Evolutionary conservation across 2,329 filamentous ascomycete genomes (phyloP), one percentile per base, ranked within the genome.

Genomic region (Aaosphaeria arxii): DNA sequence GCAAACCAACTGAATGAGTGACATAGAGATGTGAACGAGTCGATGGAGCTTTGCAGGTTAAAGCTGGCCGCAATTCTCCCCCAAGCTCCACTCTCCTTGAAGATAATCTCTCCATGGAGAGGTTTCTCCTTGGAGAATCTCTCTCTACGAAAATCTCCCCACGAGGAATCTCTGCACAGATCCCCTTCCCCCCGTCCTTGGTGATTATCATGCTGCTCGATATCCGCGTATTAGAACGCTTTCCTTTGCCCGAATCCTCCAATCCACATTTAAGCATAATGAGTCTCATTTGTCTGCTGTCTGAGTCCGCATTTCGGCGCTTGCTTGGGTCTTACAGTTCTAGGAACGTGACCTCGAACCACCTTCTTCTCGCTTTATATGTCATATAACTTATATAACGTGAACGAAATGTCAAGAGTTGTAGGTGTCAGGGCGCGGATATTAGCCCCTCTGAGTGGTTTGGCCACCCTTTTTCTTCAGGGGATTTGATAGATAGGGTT

Each of bases 321-420:
- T 41, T 41, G 39, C 39, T 28, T 41, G 17, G 17, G 9, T 41
- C 39, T 41, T 41, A 41, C 33, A 36, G 33, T 36, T 36, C 33
- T 41, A 41, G 39, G 39, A 41, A 41, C 39, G 39, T 41, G 39
- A 4, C 39, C 17, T 41, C 24, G 9, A 28, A 41, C 4, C 17
- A 41, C 17, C 11, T 41, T 41, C 39, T 41, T 41, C 39, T 41
- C 39, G 39, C 39, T 41, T 28, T 28, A 11, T 28, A 41, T 41
- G 39, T 41, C 39, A 28, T 41, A 41, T 41, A 11, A 28, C 39
- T 41, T 28, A 36, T 36, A 36, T 36, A 36, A 41, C 39, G 39
- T 41, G 39, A 41, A 41, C 39, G 17, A 28, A 41, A 41, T 41
- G 39, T 41, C 39, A 41, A 41, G 17, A 41, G 39, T 41, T 41